Conservation (phyloP, 306 rosid genomes). For the Lagenaria siceraria region DNA sequence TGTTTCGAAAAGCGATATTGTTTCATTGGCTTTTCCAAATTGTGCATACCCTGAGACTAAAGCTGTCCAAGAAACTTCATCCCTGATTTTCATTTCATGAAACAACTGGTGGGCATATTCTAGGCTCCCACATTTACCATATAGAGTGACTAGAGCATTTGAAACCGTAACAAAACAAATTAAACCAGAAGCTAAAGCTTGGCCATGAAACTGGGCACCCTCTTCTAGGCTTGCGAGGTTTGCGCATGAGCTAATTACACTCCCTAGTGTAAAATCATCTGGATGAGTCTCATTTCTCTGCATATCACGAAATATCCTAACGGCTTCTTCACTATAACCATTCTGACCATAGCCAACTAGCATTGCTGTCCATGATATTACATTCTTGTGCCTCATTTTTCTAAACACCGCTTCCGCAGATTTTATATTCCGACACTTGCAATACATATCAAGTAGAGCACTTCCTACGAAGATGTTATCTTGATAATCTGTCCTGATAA, state of each 20-base stretch:
- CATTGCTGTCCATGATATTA: conserved; percentile 86
- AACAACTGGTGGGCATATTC: conserved; percentile 53
- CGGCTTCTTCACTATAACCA: conserved; percentile 77
- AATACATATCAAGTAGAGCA: conserved; percentile 93
- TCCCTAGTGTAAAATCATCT: conserved; percentile 75
- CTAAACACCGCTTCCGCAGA: conserved; percentile 61
- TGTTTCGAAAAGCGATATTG: conserved; percentile 52
- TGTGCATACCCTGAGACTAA: conserved; percentile 75
- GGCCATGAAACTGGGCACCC: conserved; percentile 83
- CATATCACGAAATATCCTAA: conserved; percentile 62
- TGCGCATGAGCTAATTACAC: conserved; percentile 83
- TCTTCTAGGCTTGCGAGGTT: conserved; percentile 94
- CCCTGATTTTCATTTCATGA: conserved; percentile 50
- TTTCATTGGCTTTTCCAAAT: conserved; percentile 69
- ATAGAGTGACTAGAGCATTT: conserved; percentile 75
- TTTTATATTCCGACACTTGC: conserved; percentile 58
- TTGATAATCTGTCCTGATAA: conserved; percentile 45
- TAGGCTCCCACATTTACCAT: conserved; percentile 79
- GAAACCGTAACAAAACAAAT: conserved; percentile 56
- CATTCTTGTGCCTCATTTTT: conserved; percentile 65
- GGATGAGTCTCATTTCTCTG: conserved; percentile 67
- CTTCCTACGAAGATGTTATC: conserved; percentile 71
- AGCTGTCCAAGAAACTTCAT: conserved; percentile 92
- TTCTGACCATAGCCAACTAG: conserved; percentile 90
- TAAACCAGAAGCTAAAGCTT: conserved; percentile 66